A percentile compares a stretch with the other conserved stretches of the same genome.
Conservation (phyloP, 2,329 filamentous ascomycete genomes). For the Volutella citrinella region DNA sequence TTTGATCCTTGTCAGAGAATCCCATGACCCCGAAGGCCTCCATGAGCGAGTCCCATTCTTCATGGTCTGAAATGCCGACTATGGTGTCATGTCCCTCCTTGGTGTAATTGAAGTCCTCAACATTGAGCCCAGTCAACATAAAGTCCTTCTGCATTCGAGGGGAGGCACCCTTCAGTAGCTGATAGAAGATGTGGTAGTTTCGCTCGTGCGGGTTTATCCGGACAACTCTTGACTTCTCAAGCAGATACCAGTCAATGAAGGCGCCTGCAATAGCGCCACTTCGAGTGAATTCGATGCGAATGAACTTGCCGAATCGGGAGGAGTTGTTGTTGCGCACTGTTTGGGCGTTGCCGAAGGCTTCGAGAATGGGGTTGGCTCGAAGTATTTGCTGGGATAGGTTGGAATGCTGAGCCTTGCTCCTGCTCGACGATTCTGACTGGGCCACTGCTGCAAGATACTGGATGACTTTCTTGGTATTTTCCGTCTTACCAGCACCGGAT, state of each 20-base stretch:
- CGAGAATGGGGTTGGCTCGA: conserved; percentile 92
- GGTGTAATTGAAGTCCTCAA: conserved; percentile 90
- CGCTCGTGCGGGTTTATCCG: conserved; percentile 82
- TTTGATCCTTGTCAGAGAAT: conserved; percentile 81
- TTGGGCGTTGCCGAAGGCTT: conserved; percentile 97
- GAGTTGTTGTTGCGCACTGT: conserved; percentile 98
- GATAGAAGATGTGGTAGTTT: conserved; percentile 98
- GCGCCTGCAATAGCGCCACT: conserved; percentile 89
- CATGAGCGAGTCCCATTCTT: conserved; percentile 86
- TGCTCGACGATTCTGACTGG: conserved; percentile 69
- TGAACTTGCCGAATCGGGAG: conserved; percentile 97
- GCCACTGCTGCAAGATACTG: conserved; percentile 96
- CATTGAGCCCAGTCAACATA: conserved; percentile 68
- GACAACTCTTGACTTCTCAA: conserved; percentile 98
- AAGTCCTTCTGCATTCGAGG: conserved; percentile 70
- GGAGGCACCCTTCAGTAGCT: conserved; percentile 83
- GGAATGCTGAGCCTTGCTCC: conserved; percentile 63
- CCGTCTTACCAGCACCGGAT: conserved; percentile 96
- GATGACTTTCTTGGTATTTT: conserved; percentile 99
- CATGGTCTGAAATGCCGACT: conserved; percentile 80
- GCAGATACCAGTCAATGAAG: conserved; percentile 96
- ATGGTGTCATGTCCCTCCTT: conserved; percentile 89
- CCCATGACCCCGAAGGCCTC: conserved; percentile 96
- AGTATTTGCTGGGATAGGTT: conserved; percentile 96
- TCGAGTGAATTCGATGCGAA: conserved; percentile 89